Evolutionary conservation across 1,139 yeast genomes (phyloP).

Genomic region (Taiozyma onychis): DNA sequence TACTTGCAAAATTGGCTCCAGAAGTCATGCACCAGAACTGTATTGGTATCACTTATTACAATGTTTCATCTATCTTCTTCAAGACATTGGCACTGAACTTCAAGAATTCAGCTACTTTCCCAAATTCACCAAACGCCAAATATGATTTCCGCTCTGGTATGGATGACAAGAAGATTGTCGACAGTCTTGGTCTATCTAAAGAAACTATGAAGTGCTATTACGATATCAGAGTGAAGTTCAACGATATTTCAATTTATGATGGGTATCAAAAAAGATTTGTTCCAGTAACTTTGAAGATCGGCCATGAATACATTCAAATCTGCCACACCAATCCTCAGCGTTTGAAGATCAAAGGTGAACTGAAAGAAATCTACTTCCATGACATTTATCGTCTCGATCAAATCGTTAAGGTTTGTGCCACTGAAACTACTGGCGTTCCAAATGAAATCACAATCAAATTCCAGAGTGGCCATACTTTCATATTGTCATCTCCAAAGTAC

Average conservation of each 20-base stretch:
- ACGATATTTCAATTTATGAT: constrained; percentile 51
- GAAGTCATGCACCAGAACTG: constrained; percentile 50
- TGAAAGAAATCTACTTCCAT: constrained; percentile 40
- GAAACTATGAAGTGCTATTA: constrained; percentile 32
- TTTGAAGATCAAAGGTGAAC: constrained; percentile 30
- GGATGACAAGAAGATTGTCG: constrained; percentile 44
- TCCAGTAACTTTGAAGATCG: constrained; percentile 62
- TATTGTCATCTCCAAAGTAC: constrained; percentile 53
- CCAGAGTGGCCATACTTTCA: constrained; percentile 38
- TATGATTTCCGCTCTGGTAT: constrained; percentile 35
- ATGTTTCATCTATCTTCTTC: constrained; percentile 45
- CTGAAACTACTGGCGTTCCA: constrained; percentile 44
- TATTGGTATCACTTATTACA: constrained; percentile 50
- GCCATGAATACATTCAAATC: constrained; percentile 63
- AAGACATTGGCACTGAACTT: constrained; percentile 29
- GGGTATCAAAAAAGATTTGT: constrained; percentile 33
- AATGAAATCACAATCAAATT: constrained; percentile 57
- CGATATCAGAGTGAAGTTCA: constrained; percentile 60
- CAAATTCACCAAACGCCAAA: constrained; percentile 16
- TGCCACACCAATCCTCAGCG: constrained; percentile 34
- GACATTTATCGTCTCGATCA: constrained; percentile 48
- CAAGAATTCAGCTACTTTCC: constrained; percentile 18
- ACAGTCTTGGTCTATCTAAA: constrained; percentile 44
- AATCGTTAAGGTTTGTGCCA: constrained; percentile 46
- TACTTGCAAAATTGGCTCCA: constrained; percentile 37